Evolutionary conservation across 2,329 filamentous ascomycete genomes (phyloP).

Genomic region (Claviceps pazoutovae): DNA sequence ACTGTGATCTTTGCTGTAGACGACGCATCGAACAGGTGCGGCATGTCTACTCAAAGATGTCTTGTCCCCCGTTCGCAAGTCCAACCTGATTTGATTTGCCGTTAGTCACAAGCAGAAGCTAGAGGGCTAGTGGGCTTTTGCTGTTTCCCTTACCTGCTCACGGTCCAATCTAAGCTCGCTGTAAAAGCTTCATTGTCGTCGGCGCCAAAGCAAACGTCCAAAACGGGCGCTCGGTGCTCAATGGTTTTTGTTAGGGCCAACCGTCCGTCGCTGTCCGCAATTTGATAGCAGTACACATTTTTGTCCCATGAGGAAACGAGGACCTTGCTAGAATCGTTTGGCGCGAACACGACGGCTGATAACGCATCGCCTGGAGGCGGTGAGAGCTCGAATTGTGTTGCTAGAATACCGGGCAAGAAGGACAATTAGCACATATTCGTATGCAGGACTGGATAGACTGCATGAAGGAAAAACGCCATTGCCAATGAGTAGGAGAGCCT

Average conservation of each 20-base stretch:
- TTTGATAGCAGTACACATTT: constrained; percentile 80
- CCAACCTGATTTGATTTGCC: constrained; percentile 31
- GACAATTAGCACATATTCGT: neutral
- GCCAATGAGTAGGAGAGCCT: constrained; percentile 5
- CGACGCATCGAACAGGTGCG: constrained; percentile 67
- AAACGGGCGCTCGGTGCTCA: constrained; percentile 69
- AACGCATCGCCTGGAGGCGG: constrained; percentile 77
- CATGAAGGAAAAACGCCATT: neutral
- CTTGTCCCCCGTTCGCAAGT: constrained; percentile 59
- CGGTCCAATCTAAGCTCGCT: constrained; percentile 75
- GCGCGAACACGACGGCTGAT: constrained; percentile 75
- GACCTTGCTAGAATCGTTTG: constrained; percentile 56
- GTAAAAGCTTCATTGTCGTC: constrained; percentile 74
- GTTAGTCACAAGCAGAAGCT: neutral
- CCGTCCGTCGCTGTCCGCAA: constrained; percentile 42
- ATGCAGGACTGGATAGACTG: neutral
- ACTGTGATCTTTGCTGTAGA: constrained; percentile 65
- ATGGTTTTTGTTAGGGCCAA: constrained; percentile 51
- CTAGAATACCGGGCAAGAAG: constrained; percentile 18
- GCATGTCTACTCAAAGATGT: constrained; percentile 65
- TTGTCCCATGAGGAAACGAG: constrained; percentile 94
- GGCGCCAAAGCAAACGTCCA: constrained; percentile 83
- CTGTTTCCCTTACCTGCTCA: constrained; percentile 44
- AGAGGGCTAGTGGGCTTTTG: neutral
- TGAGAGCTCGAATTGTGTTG: constrained; percentile 68